Base-by-base conservation (phyloP, 192 early-diverging fungal species). In the Diversispora eburnea region DNA sequence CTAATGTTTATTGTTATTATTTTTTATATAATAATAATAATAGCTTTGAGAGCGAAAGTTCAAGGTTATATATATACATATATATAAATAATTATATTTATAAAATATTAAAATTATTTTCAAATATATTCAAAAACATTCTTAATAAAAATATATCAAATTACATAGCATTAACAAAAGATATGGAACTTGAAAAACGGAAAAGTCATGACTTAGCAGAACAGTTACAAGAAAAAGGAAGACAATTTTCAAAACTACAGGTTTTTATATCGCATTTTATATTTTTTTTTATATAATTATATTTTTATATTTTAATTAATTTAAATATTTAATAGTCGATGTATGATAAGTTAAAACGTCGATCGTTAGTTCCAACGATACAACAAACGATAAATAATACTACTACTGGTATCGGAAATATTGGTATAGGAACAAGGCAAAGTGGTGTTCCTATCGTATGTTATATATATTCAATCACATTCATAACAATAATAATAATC, bases 271-370 rank as follows among this genome's bases (percentile, higher is more conserved):
- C 9, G 9, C 9, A 52, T 9, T 3, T 52, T 8, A 15, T 49
- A 49, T 49, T 49, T 49, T 49, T 51, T 51, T 49, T 49, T 10
- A 49, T 10, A 10, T 10, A 57, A 6, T 17, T 58, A 6, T 58
- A 58, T 58, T 17, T 57, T 4, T 5, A 57, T 58, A 22, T 25
- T 25, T 25, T 58, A 58, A 19, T 8, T 49, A 8, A 9, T 66
- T 48, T 12, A 17, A 19, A 54, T 52, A 12, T 15, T 4, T 55
- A 33, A n/a, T 41, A 71, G 69, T 6, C 19, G 1, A 71, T 71
- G 69, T 71, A 71, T 47, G 69, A 73, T 45, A 61, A 73, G 42
- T 55, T 73, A 42, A 73, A 63, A 64, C 72, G 72, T 54, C 46
- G 72, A 62, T 46, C 72, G 25, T 54, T 73, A 17, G 72, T 73